Base-by-base conservation (phyloP, 2,329 filamentous ascomycete species). In the Elsinoe ampelina region DNA sequence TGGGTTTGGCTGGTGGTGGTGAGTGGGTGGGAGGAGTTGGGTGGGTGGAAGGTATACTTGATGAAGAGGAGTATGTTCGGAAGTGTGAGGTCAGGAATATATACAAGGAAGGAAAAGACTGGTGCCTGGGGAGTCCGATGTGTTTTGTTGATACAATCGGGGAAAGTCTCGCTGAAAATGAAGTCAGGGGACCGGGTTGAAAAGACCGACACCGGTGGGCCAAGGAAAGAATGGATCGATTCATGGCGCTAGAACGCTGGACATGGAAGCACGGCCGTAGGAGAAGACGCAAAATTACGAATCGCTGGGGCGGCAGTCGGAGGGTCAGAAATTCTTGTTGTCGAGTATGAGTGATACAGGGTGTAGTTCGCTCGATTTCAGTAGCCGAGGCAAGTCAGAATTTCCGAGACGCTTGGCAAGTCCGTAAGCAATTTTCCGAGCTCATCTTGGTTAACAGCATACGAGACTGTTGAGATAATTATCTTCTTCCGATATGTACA, bases 191-290 rank as follows among this genome's bases (percentile, higher is more conserved):
- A 56, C 41, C 38, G 54, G 22, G 38, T 26, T 22, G 19, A 12
- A 56, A 13, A 48, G 39, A 30, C 54, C 54, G 39, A 38, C 54
- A 45, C 54, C 39, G 54, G 34, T 48, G 54, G 22, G 54, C 54
- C 15, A 47, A 22, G 34, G 19, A 47, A 36, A 39, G 17, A 22
- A 48, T 35, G 32, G 54, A n/a, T 34, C 41, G 20, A n/a, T 48
- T 56, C 54, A 56, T 56, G 48, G 13, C 48, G 32, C 48, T 52
- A 52, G 48, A 52, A 52, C 48, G 34, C 48, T 52, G 45, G 45
- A 36, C 45, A 50, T 34, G 32, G 17, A 50, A 34, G 32, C 11
- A 17, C 45, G 45, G 45, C 45, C 36, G 36, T 35, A 50, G 34
- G 3, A 26, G 11, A 45, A 50, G 26, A 45, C 30, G 41, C n/a